Conservation (phyloP, 2,329 filamentous ascomycete species). For the Phialemonium atrogriseum region DNA sequence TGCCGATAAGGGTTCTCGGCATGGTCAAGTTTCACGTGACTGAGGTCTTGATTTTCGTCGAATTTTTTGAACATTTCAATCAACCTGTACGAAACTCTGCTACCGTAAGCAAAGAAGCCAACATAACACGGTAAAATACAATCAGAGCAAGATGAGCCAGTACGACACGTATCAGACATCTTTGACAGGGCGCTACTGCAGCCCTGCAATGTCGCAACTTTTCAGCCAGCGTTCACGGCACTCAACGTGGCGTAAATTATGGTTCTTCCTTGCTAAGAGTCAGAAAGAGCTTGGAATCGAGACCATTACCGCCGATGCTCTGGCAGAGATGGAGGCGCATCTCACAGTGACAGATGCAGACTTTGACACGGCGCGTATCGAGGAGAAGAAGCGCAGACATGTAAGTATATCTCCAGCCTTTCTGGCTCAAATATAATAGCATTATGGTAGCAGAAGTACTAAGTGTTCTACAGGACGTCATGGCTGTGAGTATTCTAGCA, state of each 20-base stretch:
- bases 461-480: conserved; percentile 33
- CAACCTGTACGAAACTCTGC: no score
- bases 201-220: conserved; percentile 65
- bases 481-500: conserved; percentile 46
- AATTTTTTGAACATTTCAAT: no score
- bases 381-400: conserved; percentile 62
- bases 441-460: no score
- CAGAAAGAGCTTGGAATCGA: conserved; percentile 74
- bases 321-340: conserved; percentile 69
- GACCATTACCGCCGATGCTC: conserved; percentile 61
- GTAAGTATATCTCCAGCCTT: conserved; percentile 15
- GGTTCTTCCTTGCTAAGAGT: conserved; percentile 74
- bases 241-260: conserved; percentile 76
- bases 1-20: no score
- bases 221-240: conserved; percentile 71
- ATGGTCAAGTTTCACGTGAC: no score
- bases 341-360: conserved; percentile 69
- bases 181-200: conserved; percentile 65
- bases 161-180: conserved; percentile 58
- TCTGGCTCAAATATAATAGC: background rate
- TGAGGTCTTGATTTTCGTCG: no score
- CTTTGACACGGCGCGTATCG: conserved; percentile 64
- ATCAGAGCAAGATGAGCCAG: no score
- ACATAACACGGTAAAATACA: no score
- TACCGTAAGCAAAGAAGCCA: no score